Evolutionary conservation across 1,139 yeast species (phyloP), one percentile per base, ranked within the genome.

Genomic region (Lodderomyces jiufengensis): DNA sequence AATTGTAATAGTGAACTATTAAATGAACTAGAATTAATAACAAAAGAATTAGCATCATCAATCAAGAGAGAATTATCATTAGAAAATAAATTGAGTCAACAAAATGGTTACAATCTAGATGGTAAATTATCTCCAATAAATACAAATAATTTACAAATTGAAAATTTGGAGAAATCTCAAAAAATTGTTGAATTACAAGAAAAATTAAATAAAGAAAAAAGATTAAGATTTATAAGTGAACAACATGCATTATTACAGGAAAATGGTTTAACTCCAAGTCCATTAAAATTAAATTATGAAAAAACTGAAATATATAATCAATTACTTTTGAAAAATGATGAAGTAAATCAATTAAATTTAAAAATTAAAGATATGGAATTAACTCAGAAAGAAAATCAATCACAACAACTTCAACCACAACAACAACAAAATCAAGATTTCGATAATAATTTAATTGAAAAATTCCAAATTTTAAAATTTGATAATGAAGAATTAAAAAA

Each of bases 21-120:
- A 47, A 70, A 73, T 42, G 92, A 84, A 52, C 58, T 84, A 33
- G 82, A 80, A 42, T 53, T 81, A 24, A 80, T 84, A 1, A 80
- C 90, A 2, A 73, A 76, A 14, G 94, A 84, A 50, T 64, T 84
- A 34, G 90, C 88, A 0, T 74, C 78, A 15, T 79, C 88, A 0
- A 80, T 84, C 34, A 73, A 76, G 36, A 63, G 92, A 33, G 94
- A 84, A 54, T 63, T 82, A 18, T 56, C 64, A 7, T 53, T 83
- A 29, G 88, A 81, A 49, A 63, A 64, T 36, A 63, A 61, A 34
- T 42, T 80, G n/a, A 57, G 50, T 29, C 50, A 47, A 14, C 42
- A 44, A 25, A 14, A 40, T 2, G 15, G 11, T 3, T 18, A 24
- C 5, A 30, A 45, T 2, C 36, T 40, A 9, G 7, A 18, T 18